A percentile compares a stretch with the other conserved stretches of the same genome.
Evolutionary conservation across 1,284 basidiomycete genomes (phyloP).

Genomic region (Puccinia hordei): DNA sequence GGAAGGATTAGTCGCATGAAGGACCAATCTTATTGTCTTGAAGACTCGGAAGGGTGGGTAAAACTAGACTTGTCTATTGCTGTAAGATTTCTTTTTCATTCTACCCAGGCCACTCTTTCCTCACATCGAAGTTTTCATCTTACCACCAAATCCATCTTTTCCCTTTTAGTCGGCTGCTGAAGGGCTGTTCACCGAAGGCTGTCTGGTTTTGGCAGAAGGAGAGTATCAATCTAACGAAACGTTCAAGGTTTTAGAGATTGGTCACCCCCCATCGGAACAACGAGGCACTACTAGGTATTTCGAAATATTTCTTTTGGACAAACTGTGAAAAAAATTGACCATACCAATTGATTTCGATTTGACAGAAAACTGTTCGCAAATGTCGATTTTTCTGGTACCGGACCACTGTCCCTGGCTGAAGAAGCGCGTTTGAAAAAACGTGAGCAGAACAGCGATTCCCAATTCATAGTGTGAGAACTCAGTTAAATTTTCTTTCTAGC

Average conservation of each 20-base stretch:
- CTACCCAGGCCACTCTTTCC: not conserved
- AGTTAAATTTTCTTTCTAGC: constrained; percentile 5
- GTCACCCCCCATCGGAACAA: constrained; percentile 92
- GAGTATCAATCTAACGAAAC: constrained; percentile 91
- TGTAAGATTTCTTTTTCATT: constrained; percentile 63
- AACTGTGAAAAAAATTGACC: too few species aligned
- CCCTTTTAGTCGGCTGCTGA: constrained; percentile 79
- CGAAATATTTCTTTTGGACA: not conserved
- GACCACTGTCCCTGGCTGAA: constrained; percentile 85
- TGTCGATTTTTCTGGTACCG: constrained; percentile 90
- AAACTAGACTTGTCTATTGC: constrained; percentile 84
- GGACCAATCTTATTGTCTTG: constrained; percentile 84
- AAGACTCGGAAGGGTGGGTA: constrained; percentile 89
- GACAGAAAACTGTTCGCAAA: constrained; percentile 83
- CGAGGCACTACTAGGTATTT: constrained; percentile 74
- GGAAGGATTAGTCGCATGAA: constrained; percentile 89
- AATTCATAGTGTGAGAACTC: constrained; percentile 28
- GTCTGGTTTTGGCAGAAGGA: constrained; percentile 90
- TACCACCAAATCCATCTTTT: not conserved
- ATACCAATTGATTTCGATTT: too few species aligned
- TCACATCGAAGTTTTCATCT: not conserved
- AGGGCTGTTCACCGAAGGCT: constrained; percentile 94
- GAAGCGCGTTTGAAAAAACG: constrained; percentile 67
- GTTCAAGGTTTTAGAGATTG: constrained; percentile 86
- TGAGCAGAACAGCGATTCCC: constrained; percentile 29